Evolutionary conservation across 1,284 basidiomycete species (phyloP).

Genomic region (Hemileia vastatrix): DNA sequence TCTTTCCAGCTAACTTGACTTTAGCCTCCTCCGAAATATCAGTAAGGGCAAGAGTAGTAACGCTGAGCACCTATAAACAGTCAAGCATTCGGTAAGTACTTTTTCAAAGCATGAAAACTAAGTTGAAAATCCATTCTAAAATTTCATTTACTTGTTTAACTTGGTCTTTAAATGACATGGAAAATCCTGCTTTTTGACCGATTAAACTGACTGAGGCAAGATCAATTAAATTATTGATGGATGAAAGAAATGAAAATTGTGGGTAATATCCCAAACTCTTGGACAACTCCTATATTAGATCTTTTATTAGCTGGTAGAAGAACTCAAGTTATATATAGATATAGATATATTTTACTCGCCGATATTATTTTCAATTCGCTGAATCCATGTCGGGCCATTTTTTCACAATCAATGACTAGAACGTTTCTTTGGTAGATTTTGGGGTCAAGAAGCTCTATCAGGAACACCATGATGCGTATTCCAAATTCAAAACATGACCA

Average conservation of each 20-base stretch:
- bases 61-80: slow-evolving; percentile 63
- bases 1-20: no score
- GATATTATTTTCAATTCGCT: slow-evolving; percentile 47
- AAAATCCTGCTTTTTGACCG: slow-evolving; percentile 88
- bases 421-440: slow-evolving; percentile 53
- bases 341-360: slow-evolving; percentile 1
- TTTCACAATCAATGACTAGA: slow-evolving; percentile 69
- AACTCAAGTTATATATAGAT: slow-evolving; percentile 2
- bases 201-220: slow-evolving; percentile 86
- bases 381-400: slow-evolving; percentile 61
- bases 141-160: slow-evolving; percentile 51
- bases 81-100: no score
- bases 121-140: not conserved
- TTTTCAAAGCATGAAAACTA: not conserved
- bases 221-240: slow-evolving; percentile 75
- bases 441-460: slow-evolving; percentile 1
- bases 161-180: slow-evolving; percentile 71
- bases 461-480: no score
- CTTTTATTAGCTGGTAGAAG: not conserved
- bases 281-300: slow-evolving; percentile 26
- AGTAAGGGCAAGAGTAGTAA: slow-evolving; percentile 63
- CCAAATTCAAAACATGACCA: slow-evolving; percentile 13
- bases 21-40: no score
- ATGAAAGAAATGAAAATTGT: slow-evolving; percentile 77
- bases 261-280: slow-evolving; percentile 59